Evolutionary conservation across 495 filamentous ascomycete species (phyloP).

Genomic region (Annulohypoxylon bovei): DNA sequence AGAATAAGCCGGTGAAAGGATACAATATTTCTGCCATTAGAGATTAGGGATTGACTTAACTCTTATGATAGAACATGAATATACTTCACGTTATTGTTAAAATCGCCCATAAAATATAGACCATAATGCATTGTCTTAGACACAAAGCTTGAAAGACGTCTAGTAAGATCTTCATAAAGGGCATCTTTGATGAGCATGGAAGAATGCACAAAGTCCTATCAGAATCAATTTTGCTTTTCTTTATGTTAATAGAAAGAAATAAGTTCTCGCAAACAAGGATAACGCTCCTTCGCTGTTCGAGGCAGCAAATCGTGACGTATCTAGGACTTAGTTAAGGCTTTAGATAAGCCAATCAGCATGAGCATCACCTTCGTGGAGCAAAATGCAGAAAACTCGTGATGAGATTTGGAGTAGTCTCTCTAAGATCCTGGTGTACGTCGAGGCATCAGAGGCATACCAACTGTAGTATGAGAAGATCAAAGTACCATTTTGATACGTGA

Average conservation of each 20-base stretch:
- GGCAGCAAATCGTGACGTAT: not conserved
- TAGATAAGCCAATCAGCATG: not conserved
- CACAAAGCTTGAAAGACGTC: not conserved
- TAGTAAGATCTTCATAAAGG: not conserved
- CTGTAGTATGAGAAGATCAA: too few species aligned
- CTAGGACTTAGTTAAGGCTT: not conserved
- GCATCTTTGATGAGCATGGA: not conserved
- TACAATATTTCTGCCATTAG: not conserved
- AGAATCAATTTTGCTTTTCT: not conserved
- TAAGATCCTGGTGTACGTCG: not conserved
- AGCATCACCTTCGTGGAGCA: not conserved
- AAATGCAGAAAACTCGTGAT: not conserved
- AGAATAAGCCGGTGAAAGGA: not conserved
- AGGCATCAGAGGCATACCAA: too few species aligned
- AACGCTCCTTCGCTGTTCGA: not conserved
- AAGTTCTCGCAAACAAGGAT: not conserved
- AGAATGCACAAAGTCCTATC: not conserved
- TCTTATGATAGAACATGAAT: conserved; percentile 11
- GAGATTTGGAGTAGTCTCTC: not conserved
- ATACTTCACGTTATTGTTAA: not conserved
- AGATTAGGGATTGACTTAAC: not conserved
- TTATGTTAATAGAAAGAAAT: not conserved
- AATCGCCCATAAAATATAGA: not conserved
- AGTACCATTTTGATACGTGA: too few species aligned
- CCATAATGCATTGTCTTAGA: conserved; percentile 12